Evolutionary conservation across 2,329 filamentous ascomycete genomes (phyloP).

Genomic region (Fusarium anguioides): DNA sequence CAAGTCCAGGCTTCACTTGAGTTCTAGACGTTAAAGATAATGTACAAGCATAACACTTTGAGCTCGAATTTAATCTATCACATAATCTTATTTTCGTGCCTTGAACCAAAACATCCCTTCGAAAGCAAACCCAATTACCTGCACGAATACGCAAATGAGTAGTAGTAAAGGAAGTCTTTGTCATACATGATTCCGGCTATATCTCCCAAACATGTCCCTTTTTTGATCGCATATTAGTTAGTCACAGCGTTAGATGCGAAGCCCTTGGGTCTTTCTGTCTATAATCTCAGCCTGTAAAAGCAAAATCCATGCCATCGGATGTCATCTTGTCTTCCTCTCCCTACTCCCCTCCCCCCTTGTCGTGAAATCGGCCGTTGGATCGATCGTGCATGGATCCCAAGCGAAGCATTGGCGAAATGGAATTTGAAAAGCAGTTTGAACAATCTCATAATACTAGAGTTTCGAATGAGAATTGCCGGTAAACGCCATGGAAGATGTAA

Average conservation of each 20-base stretch:
- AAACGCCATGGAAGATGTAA: slow-evolving; percentile 39
- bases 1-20: background rate
- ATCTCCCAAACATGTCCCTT: slow-evolving; percentile 47
- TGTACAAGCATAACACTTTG: slow-evolving; percentile 17
- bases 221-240: slow-evolving; percentile 54
- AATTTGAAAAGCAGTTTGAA: slow-evolving; percentile 27
- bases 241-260: slow-evolving; percentile 51
- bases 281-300: slow-evolving; percentile 50
- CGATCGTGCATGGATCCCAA: slow-evolving; percentile 40
- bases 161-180: slow-evolving; percentile 46
- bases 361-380: slow-evolving; percentile 42
- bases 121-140: slow-evolving; percentile 34
- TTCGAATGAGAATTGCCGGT: slow-evolving; percentile 22
- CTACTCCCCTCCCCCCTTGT: slow-evolving; percentile 31
- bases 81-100: slow-evolving; percentile 36
- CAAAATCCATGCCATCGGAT: slow-evolving; percentile 46
- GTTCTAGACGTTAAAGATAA: background rate
- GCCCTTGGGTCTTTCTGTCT: slow-evolving; percentile 50
- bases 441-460: slow-evolving; percentile 34
- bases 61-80: slow-evolving; percentile 38
- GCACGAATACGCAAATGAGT: slow-evolving; percentile 39
- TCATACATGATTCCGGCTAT: slow-evolving; percentile 50
- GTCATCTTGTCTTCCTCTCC: slow-evolving; percentile 44
- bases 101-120: slow-evolving; percentile 30
- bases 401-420: slow-evolving; percentile 38